phyloP scores from a whole-genome alignment of 192 early-diverging fungal species.

The Chytriomyces sp. region DNA sequence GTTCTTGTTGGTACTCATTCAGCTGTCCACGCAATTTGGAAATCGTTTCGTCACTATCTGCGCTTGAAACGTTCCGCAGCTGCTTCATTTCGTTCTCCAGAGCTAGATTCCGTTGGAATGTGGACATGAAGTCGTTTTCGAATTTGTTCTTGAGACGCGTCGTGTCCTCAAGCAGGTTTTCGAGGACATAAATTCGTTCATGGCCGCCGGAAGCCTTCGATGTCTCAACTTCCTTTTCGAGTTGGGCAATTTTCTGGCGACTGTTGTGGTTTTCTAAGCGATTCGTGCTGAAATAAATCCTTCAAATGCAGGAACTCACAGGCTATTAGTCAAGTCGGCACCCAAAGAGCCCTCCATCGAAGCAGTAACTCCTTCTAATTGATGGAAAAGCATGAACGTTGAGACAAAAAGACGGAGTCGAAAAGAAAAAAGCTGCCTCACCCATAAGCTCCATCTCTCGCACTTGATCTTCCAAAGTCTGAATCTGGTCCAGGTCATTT shows the following conservation, averaged over 20 bases:
- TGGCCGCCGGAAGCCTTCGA: slow-evolving; percentile 30
- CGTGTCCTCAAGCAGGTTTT: slow-evolving; percentile 68
- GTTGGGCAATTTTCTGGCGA: slow-evolving; percentile 58
- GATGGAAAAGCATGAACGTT: slow-evolving; percentile 26
- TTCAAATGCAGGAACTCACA: slow-evolving; percentile 10
- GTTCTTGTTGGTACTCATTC: slow-evolving; percentile 25
- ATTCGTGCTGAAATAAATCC: not conserved
- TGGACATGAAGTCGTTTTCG: slow-evolving; percentile 64
- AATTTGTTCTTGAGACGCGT: slow-evolving; percentile 63
- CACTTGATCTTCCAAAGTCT: slow-evolving; percentile 77
- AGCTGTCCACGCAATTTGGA: slow-evolving; percentile 42
- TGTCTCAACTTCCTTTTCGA: slow-evolving; percentile 65
- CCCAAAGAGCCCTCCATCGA: slow-evolving; percentile 17
- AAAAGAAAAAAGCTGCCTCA: not conserved
- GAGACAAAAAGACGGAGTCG: slow-evolving; percentile 23
- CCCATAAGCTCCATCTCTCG: slow-evolving; percentile 80
- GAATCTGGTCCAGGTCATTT: slow-evolving; percentile 77
- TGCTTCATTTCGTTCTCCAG: slow-evolving; percentile 57
- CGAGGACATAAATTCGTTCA: slow-evolving; percentile 53
- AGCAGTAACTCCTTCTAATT: not conserved
- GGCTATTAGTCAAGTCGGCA: slow-evolving; percentile 22
- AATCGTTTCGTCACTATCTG: slow-evolving; percentile 41
- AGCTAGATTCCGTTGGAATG: slow-evolving; percentile 58
- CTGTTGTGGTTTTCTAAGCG: slow-evolving; percentile 27
- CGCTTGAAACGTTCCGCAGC: slow-evolving; percentile 38